Conservation (phyloP, 2,329 filamentous ascomycete species). For the Talaromyces sp. region DNA sequence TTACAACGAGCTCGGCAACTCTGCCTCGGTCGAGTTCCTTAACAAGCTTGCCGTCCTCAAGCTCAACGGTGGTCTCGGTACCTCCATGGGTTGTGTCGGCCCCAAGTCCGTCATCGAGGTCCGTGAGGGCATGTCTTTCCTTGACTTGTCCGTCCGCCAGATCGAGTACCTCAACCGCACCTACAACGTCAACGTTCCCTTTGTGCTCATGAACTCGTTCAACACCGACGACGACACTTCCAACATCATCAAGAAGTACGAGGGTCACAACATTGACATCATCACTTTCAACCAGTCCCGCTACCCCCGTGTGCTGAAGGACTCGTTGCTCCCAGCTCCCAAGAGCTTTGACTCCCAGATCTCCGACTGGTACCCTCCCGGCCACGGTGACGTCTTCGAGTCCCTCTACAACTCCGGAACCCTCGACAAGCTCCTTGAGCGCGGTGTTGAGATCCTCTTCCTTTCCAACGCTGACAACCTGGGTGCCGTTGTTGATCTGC, state of each 20-base stretch:
- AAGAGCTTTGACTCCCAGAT: constrained; percentile 84
- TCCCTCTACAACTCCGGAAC: constrained; percentile 99
- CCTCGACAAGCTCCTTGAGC: constrained; percentile 90
- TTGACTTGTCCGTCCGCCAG: constrained; percentile 96
- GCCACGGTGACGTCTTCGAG: constrained; percentile 99
- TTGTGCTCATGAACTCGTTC: constrained; percentile 99
- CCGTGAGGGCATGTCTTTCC: constrained; percentile 99
- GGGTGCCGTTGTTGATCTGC: constrained; percentile 93
- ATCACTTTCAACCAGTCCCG: constrained; percentile 99
- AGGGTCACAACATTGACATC: constrained; percentile 99
- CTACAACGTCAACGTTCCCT: constrained; percentile 94
- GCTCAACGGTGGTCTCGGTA: constrained; percentile 98
- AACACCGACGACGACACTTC: constrained; percentile 98
- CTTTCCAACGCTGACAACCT: constrained; percentile 98
- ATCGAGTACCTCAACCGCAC: constrained; percentile 99
- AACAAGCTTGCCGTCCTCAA: constrained; percentile 98
- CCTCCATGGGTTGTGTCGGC: constrained; percentile 98
- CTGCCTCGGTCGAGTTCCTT: constrained; percentile 87
- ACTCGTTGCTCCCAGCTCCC: constrained; percentile 92
- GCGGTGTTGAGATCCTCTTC: constrained; percentile 97
- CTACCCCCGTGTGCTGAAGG: constrained; percentile 96
- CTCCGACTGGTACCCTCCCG: constrained; percentile 97
- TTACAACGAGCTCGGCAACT: constrained; percentile 84
- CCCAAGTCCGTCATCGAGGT: constrained; percentile 99
- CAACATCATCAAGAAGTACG: constrained; percentile 99